Evolutionary conservation across 1,284 basidiomycete genomes (phyloP), one percentile per base, ranked within the genome.

Genomic region (Cystobasidium sp.): DNA sequence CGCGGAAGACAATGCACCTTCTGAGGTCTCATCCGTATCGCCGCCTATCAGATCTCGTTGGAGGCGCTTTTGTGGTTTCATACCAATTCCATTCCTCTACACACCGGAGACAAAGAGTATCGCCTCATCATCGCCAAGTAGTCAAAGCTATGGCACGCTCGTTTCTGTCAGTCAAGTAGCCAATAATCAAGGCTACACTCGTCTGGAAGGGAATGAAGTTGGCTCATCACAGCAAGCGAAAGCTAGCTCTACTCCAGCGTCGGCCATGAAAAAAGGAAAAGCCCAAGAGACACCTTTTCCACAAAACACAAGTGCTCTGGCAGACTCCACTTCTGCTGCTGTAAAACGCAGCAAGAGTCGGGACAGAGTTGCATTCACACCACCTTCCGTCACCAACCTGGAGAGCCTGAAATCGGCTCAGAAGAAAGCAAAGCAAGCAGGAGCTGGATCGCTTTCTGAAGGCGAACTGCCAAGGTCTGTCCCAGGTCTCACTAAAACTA

Each of bases 91-190:
- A 3, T 66, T 66, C 63, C 51, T 73, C n/a, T 62, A 49, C 39
- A 8, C 70, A 43, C 56, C 41, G 52, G 70, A 71, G 46, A 73
- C 70, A 20, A 73, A 73, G 53, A 31, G 46, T 14, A 73, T 73
- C 41, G 20, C 44, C 24, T 47, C n/a, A 16, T 12, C 39, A n/a
- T 37, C 49, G 8, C 41, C 58, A 22, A 8, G 10, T 41, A 9
- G 43, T n/a, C 46, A 10, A 37, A 44, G 24, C 24, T 71, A 71
- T 43, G 69, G 69, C 16, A 71, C 69, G 14, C 52, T 71, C 9
- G 37, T 71, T 6, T 46, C 69, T 1, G 69, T 71, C 39, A 64
- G 69, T 39, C n/a, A 71, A 46, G 61, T 64, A 18, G 49, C 61
- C 31, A 31, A 44, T 41, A 55, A 22, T 22, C 44, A 59, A 55